Evolutionary conservation across 768 basidiomycete species (phyloP).

Genomic region (Boletus tomentosulus): DNA sequence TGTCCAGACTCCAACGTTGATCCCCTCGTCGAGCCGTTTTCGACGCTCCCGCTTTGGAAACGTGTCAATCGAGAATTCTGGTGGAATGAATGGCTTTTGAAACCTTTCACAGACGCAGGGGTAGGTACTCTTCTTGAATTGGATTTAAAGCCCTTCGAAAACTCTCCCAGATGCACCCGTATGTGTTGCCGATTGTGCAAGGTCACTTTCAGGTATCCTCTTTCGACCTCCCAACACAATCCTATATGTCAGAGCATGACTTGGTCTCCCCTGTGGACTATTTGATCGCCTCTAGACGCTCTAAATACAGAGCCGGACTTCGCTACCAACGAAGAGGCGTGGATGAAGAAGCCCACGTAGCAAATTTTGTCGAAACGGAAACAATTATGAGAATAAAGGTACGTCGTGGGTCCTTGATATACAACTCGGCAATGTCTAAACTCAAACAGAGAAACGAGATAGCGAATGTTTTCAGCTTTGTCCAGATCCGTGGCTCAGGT

Average conservation of each 20-base stretch:
- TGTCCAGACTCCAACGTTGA: conserved; percentile 40
- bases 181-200: conserved; percentile 89
- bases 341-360: conserved; percentile 89
- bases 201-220: conserved; percentile 80
- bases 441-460: conserved; percentile 61
- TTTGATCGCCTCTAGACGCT: conserved; percentile 78
- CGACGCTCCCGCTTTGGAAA: conserved; percentile 85
- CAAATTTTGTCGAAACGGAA: conserved; percentile 96
- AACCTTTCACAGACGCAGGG: conserved; percentile 83
- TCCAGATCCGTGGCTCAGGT: conserved; percentile 93
- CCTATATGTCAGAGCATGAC: conserved; percentile 34
- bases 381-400: conserved; percentile 83
- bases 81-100: conserved; percentile 92
- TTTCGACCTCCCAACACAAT: conserved; percentile 53
- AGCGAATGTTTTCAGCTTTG: conserved; percentile 79
- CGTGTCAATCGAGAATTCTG: conserved; percentile 88
- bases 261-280: conserved; percentile 58
- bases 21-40: conserved; percentile 64
- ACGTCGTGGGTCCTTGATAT: conserved; percentile 11
- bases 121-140: conserved; percentile 39
- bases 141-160: background rate
- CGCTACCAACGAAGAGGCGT: conserved; percentile 93
- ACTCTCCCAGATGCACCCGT: conserved; percentile 63
- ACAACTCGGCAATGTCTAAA: background rate
- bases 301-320: conserved; percentile 85